Evolutionary conservation across 176 grass and related monocot genomes (phyloP).

Genomic region (Poa pratensis): DNA sequence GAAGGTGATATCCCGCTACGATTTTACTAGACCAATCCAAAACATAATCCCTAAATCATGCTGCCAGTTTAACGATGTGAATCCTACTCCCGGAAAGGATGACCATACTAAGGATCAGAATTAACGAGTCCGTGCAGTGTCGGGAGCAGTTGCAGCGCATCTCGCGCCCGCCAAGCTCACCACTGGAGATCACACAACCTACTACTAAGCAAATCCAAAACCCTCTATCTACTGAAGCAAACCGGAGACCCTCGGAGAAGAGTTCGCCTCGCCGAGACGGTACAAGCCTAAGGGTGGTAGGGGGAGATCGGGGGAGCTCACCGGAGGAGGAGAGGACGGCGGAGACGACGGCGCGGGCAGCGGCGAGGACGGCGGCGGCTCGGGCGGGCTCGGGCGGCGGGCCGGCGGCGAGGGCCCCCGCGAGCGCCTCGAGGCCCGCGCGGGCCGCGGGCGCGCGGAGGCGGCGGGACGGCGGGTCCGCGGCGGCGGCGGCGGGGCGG

Average conservation of each 20-base stretch:
- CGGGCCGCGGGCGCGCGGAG: constrained; percentile 33
- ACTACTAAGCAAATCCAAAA: constrained; percentile 22
- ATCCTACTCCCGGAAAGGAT: constrained; percentile 9
- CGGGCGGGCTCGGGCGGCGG: constrained; percentile 37
- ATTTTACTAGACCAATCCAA: background rate
- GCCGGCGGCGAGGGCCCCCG: constrained; percentile 41
- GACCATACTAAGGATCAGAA: background rate
- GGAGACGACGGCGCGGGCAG: constrained; percentile 50
- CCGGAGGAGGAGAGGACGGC: constrained; percentile 47
- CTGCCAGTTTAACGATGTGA: constrained; percentile 7
- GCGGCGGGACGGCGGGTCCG: constrained; percentile 35
- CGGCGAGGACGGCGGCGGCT: constrained; percentile 39
- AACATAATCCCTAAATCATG: background rate
- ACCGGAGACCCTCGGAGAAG: background rate
- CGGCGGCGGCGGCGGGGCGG: constrained; percentile 18
- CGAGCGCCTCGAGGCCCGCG: constrained; percentile 47
- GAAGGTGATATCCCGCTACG: background rate
- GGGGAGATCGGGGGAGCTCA: constrained; percentile 25
- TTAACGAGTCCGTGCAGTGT: background rate
- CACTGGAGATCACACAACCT: background rate
- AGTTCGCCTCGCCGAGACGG: background rate
- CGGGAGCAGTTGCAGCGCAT: background rate
- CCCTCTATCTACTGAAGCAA: background rate
- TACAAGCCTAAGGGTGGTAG: background rate
- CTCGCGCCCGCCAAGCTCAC: constrained; percentile 8